Percentiles rank a stretch among this genome's conserved stretches.
Conservation (phyloP, 2,329 filamentous ascomycete species). For the Fusarium sp. region DNA sequence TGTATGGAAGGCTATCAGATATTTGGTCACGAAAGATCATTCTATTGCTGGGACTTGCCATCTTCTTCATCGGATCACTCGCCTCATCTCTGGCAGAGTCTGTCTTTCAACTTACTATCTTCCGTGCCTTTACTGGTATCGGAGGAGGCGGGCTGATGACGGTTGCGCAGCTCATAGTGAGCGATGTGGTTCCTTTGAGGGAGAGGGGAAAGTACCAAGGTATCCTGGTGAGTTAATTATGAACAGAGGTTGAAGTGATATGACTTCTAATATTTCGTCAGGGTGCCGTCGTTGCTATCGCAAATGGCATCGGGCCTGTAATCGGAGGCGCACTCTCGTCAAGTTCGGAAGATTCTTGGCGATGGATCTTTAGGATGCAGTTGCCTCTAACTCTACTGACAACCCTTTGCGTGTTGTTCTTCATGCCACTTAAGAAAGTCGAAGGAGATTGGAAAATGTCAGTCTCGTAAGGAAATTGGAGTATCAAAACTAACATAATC, state of each 20-base stretch:
- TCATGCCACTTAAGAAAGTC: constrained; percentile 69
- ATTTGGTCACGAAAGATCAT: constrained; percentile 62
- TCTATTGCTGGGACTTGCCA: constrained; percentile 54
- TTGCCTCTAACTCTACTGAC: constrained; percentile 64
- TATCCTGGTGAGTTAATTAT: constrained; percentile 53
- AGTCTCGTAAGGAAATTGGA: constrained; percentile 3
- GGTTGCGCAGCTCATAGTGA: constrained; percentile 76
- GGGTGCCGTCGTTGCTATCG: constrained; percentile 65
- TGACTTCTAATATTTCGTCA: constrained; percentile 12
- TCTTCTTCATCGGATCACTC: constrained; percentile 61
- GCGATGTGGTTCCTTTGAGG: constrained; percentile 76
- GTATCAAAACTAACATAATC: neutral
- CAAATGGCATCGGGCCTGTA: constrained; percentile 67
- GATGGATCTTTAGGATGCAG: constrained; percentile 68
- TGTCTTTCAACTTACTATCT: constrained; percentile 57
- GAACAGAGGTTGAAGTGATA: rapidly evolving
- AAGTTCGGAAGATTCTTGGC: constrained; percentile 60
- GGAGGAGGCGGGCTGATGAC: constrained; percentile 80
- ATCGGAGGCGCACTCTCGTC: constrained; percentile 66
- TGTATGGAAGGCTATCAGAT: constrained; percentile 62
- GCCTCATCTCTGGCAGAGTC: constrained; percentile 59
- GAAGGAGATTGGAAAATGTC: constrained; percentile 64
- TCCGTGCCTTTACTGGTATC: constrained; percentile 62
- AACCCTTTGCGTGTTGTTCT: constrained; percentile 63
- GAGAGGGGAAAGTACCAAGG: constrained; percentile 82